phyloP scores from a whole-genome alignment of 2,329 filamentous ascomycete genomes.

The Emergomyces pasteurianus region DNA sequence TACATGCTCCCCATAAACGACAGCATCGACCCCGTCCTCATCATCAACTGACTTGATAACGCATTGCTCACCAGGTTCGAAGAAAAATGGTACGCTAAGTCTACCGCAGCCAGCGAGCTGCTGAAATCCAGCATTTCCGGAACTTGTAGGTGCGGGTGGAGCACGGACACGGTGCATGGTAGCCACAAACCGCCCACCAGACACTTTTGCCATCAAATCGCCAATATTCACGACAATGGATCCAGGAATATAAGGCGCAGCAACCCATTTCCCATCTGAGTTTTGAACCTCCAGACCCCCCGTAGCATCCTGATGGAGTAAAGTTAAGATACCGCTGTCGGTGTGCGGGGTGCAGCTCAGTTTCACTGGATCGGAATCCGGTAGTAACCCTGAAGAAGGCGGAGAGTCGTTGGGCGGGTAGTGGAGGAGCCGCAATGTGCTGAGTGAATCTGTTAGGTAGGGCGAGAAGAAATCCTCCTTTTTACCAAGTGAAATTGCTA shows the following conservation, averaged over 20 bases:
- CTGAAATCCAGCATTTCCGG: background rate
- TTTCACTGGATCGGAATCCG: conserved; percentile 6
- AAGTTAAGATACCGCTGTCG: conserved; percentile 37
- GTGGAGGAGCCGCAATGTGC: conserved; percentile 35
- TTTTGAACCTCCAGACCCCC: conserved; percentile 38
- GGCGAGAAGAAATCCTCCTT: conserved; percentile 28
- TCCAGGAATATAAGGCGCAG: conserved; percentile 30
- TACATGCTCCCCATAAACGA: conserved; percentile 33
- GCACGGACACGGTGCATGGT: conserved; percentile 35
- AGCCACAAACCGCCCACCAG: conserved; percentile 33
- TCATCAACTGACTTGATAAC: conserved; percentile 28
- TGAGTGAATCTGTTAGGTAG: conserved; percentile 31
- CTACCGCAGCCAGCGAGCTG: conserved; percentile 17
- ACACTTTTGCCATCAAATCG: conserved; percentile 33
- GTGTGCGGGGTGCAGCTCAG: conserved; percentile 22
- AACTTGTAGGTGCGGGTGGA: background rate
- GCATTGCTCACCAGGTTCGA: conserved; percentile 34
- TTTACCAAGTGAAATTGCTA: conserved; percentile 30
- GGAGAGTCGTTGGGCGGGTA: conserved; percentile 24
- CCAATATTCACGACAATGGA: conserved; percentile 36
- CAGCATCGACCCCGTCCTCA: conserved; percentile 14
- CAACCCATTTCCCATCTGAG: conserved; percentile 29
- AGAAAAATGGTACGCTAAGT: conserved; percentile 38
- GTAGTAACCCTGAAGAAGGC: background rate
- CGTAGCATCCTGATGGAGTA: conserved; percentile 37